Conservation (phyloP, 106 monocot species). For the Dendrobium huoshanense region DNA sequence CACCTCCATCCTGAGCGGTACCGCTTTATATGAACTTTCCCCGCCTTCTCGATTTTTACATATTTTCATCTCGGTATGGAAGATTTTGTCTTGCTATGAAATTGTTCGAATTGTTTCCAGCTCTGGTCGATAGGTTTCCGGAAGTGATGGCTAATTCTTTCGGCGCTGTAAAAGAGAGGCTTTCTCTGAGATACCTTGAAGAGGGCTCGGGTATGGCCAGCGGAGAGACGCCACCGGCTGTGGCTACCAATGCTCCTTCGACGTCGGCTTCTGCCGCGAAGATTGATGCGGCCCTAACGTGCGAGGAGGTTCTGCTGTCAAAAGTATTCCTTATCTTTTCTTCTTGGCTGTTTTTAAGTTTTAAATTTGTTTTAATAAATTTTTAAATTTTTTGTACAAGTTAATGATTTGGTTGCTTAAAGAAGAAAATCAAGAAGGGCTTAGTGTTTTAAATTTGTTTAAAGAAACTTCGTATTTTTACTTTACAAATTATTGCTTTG, state of each 20-base stretch:
- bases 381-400: neutral
- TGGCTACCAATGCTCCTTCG: neutral
- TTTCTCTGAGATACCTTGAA: constrained; percentile 35
- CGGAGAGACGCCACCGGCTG: neutral
- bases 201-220: constrained; percentile 10
- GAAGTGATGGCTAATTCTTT: constrained; percentile 14
- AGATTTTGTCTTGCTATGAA: neutral
- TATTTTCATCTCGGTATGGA: neutral
- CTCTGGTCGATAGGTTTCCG: constrained; percentile 15
- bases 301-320: constrained; percentile 10
- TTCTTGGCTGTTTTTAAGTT: neutral
- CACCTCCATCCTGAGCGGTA: constrained; percentile 28
- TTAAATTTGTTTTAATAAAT: neutral
- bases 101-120: constrained; percentile 18
- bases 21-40: neutral
- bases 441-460: neutral
- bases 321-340: constrained; percentile 2
- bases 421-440: neutral
- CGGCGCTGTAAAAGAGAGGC: constrained; percentile 20
- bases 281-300: neutral
- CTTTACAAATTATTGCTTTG: neutral
- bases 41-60: neutral
- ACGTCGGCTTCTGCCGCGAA: neutral
- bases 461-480: neutral
- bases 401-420: neutral